A percentile compares a stretch with the other conserved stretches of the same genome.
phyloP scores from a whole-genome alignment of 495 filamentous ascomycete genomes.

The Penicillium dipodomyicola region DNA sequence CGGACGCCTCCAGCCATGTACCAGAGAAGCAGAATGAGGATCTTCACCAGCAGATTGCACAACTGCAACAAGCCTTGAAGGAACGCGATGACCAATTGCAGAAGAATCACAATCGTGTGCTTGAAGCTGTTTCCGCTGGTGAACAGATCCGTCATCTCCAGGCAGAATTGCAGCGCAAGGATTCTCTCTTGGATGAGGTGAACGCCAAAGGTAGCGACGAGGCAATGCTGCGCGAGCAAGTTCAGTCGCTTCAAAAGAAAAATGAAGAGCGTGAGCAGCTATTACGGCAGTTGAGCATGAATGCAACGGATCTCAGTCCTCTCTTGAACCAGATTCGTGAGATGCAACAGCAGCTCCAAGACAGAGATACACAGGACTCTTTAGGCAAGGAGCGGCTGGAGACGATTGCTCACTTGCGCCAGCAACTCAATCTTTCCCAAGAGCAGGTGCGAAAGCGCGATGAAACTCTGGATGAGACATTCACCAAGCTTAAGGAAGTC shows the following conservation, averaged over 20 bases:
- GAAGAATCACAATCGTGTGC: conserved; percentile 31
- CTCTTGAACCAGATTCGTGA: conserved; percentile 37
- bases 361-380: conserved; percentile 21
- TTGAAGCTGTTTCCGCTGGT: conserved; percentile 39
- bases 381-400: conserved; percentile 36
- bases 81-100: conserved; percentile 42
- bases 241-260: conserved; percentile 35
- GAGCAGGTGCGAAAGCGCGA: conserved; percentile 43
- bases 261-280: conserved; percentile 30
- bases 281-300: conserved; percentile 26
- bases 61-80: conserved; percentile 35
- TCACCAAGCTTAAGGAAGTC: conserved; percentile 37
- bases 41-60: conserved; percentile 36
- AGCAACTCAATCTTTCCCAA: conserved; percentile 38
- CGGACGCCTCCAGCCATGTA: conserved; percentile 18
- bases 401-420: conserved; percentile 39
- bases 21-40: conserved; percentile 24
- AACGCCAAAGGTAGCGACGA: conserved; percentile 27
- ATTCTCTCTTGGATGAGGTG: conserved; percentile 32
- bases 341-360: conserved; percentile 38
- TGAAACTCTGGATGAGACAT: conserved; percentile 38
- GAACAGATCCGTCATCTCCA: conserved; percentile 44
- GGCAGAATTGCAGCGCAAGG: conserved; percentile 38
- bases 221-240: conserved; percentile 31
- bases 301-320: conserved; percentile 22